These are phyloP conservation scores for Speleostelium caveatum DNA, from an alignment of 78 protist species.

Conservation along the genomic window DNA sequence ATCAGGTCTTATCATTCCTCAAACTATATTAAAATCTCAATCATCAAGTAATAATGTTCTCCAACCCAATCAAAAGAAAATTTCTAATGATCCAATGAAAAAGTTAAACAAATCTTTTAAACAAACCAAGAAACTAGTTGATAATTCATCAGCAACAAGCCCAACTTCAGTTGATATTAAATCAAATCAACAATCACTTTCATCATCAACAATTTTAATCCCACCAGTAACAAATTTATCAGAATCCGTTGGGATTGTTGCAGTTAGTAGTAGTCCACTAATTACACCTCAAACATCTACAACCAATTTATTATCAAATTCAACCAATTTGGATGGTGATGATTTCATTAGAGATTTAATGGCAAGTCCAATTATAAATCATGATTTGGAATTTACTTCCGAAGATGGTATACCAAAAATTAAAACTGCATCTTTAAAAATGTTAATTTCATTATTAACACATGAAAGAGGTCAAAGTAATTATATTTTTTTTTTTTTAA, in stretches of 20 bases:
- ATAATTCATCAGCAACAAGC: not conserved
- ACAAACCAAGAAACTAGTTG: not conserved
- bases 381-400: conserved; percentile 62
- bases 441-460: conserved; percentile 39
- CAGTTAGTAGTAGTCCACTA: not conserved
- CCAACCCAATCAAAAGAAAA: not conserved
- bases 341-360: conserved; percentile 68
- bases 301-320: conserved; percentile 2
- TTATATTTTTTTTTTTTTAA: not conserved
- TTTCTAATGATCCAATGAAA: not conserved
- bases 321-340: conserved; percentile 37
- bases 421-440: conserved; percentile 45
- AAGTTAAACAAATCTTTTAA: conserved; percentile 1
- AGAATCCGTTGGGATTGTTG: not conserved
- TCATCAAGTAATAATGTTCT: not conserved
- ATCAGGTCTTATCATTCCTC: not conserved
- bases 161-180: not conserved
- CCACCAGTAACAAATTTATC: too few relatives aligned
- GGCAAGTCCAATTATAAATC: conserved; percentile 37
- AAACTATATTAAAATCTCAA: not conserved
- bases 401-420: conserved; percentile 73
- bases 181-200: not conserved
- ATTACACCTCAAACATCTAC: not conserved
- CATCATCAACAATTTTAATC: not conserved
- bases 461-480: conserved; percentile 65